Evolutionary conservation across 768 basidiomycete genomes (phyloP), one percentile per base, ranked within the genome.

Genomic region (Solioccasus polychromus): DNA sequence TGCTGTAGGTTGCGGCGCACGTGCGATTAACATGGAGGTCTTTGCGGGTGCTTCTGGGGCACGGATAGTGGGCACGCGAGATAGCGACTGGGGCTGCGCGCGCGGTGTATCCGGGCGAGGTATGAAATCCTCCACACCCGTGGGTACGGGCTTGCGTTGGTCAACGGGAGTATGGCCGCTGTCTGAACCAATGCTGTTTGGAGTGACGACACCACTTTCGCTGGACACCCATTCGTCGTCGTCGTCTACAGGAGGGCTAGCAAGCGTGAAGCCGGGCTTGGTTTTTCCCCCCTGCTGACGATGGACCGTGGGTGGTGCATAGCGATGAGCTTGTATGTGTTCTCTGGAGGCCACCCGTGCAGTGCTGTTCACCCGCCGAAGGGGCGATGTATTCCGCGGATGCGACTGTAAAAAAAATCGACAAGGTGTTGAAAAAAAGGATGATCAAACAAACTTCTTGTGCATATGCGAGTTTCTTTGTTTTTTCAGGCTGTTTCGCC

Each of bases 211-310:
- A 7, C 84, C 86, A 56, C 85, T 88, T 63, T 85, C 85, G 60
- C 82, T 86, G 22, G 86, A 88, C 1, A 85, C 74, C 85, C 85
- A 88, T 45, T 80, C 87, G 44, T 86, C 84, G 10, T 85, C 84
- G 11, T 71, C 74, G 30, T 71, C 75, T 20, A 65, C 73, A 31
- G 66, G 69, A 24, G 76, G 68, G 40, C 71, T 76, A 8, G 82
- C 71, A 45, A 85, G 71, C 11, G 77, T 77, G 57, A 88, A 86
- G 5, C 78, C 82, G 19, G 68, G 58, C 58, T 79, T 82, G 10
- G 65, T 60, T 53, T 68, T 68, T 44, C 50, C 58, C 4, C 61
- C 66, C 31, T 62, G 63, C 35, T 62, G 67, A 24, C 63, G 59
- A 39, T 64, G 64, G 30, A 52, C 30, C 18, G 48, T 39, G 14